phyloP scores from a whole-genome alignment of 768 basidiomycete species.

The Macrolepiota albuminosa region DNA sequence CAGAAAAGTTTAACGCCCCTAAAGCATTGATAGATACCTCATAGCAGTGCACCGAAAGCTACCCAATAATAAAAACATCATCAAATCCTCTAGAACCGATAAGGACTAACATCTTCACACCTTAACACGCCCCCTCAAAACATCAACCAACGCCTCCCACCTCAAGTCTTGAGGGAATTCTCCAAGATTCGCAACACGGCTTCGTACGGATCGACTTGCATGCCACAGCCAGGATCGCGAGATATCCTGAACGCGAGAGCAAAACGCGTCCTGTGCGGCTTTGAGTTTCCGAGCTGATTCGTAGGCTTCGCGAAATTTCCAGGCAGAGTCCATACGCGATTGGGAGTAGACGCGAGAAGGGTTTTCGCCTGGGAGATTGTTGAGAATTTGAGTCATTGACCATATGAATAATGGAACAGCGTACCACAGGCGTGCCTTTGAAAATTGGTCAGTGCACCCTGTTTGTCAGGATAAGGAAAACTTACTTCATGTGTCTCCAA shows the following conservation, averaged over 20 bases:
- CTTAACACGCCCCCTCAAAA: conserved; percentile 71
- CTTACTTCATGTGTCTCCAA: conserved; percentile 77
- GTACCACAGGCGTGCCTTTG: conserved; percentile 60
- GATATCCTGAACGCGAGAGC: conserved; percentile 38
- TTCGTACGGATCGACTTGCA: neutral
- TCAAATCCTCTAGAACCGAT: neutral
- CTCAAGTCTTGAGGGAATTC: conserved; percentile 65
- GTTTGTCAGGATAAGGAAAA: neutral
- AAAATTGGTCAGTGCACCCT: neutral
- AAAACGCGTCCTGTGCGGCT: conserved; percentile 64
- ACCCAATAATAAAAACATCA: neutral
- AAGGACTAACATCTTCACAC: conserved; percentile 24
- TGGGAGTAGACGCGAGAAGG: conserved; percentile 40
- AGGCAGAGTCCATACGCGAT: conserved; percentile 58
- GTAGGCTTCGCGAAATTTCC: conserved; percentile 72
- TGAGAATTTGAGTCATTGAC: neutral
- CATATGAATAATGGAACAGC: conserved; percentile 11
- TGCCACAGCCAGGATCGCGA: conserved; percentile 5
- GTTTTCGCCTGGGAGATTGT: conserved; percentile 45
- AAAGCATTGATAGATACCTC: conserved; percentile 22
- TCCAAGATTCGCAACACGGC: conserved; percentile 19
- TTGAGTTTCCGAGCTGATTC: conserved; percentile 62
- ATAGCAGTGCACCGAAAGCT: conserved; percentile 41
- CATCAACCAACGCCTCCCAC: conserved; percentile 68
- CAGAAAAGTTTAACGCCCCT: neutral